phyloP scores from a whole-genome alignment of 1,139 yeast genomes.

The Sugiyamaella sp. region DNA sequence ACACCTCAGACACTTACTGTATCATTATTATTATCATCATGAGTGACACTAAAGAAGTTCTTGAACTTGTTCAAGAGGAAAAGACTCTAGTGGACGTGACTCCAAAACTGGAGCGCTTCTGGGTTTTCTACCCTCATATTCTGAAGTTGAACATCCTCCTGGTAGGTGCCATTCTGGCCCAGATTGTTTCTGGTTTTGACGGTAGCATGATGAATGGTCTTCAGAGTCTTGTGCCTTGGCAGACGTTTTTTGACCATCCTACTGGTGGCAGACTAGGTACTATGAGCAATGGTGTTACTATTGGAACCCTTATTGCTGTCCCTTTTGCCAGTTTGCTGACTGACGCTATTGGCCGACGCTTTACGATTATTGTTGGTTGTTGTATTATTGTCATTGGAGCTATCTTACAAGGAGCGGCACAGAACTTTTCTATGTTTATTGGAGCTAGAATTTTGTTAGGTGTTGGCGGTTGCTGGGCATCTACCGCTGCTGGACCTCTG shows the following conservation, averaged over 20 bases:
- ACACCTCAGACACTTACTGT: not conserved
- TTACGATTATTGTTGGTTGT: conserved; percentile 32
- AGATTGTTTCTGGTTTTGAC: conserved; percentile 44
- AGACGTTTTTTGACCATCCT: conserved; percentile 28
- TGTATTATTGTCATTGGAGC: conserved; percentile 36
- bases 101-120: conserved; percentile 41
- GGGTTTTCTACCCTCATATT: conserved; percentile 46
- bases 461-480: conserved; percentile 51
- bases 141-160: conserved; percentile 45
- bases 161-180: conserved; percentile 46
- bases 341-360: conserved; percentile 28
- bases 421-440: conserved; percentile 50
- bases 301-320: conserved; percentile 28
- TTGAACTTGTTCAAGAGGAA: conserved; percentile 24
- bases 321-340: conserved; percentile 28
- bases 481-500: conserved; percentile 48
- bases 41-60: conserved; percentile 21
- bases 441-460: conserved; percentile 56
- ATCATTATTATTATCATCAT: not conserved
- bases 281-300: conserved; percentile 28
- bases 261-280: conserved; percentile 29
- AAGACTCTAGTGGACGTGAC: conserved; percentile 28
- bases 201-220: conserved; percentile 29
- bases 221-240: conserved; percentile 23
- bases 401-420: conserved; percentile 40